phyloP scores from a whole-genome alignment of 1,284 basidiomycete genomes.

The Irpex sp. region DNA sequence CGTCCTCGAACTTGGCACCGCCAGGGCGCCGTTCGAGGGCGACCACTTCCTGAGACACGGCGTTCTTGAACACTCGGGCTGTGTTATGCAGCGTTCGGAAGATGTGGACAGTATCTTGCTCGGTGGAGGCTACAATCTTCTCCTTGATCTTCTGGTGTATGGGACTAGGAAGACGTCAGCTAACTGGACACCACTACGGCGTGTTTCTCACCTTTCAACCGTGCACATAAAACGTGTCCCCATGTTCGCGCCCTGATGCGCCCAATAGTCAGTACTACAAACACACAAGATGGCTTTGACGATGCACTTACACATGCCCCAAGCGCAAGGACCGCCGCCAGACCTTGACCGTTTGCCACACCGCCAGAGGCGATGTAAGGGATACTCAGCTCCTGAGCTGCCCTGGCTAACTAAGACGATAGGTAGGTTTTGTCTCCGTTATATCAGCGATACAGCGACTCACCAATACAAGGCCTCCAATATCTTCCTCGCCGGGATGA shows the following conservation, averaged over 20 bases:
- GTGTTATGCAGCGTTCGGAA: constrained; percentile 87
- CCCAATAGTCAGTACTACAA: neutral
- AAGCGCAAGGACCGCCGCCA: constrained; percentile 77
- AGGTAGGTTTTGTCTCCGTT: neutral
- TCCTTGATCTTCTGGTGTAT: constrained; percentile 92
- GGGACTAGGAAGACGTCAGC: constrained; percentile 41
- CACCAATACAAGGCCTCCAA: constrained; percentile 86
- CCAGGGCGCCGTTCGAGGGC: constrained; percentile 73
- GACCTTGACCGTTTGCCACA: constrained; percentile 75
- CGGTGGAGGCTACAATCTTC: constrained; percentile 78
- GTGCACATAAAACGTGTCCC: constrained; percentile 89
- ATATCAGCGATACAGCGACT: constrained; percentile 14
- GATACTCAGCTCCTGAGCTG: constrained; percentile 77
- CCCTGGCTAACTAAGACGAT: constrained; percentile 67
- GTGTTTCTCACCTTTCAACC: constrained; percentile 51
- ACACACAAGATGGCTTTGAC: neutral
- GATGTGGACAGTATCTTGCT: constrained; percentile 84
- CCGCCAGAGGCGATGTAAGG: constrained; percentile 92
- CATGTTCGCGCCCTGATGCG: constrained; percentile 74
- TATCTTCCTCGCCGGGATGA: constrained; percentile 93
- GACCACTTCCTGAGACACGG: constrained; percentile 77
- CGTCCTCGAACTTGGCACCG: constrained; percentile 85
- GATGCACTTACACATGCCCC: constrained; percentile 65
- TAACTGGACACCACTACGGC: constrained; percentile 14
- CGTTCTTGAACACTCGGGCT: constrained; percentile 86